These are phyloP conservation scores for Nakazawaea populi DNA, from an alignment of 805 yeast genomes.

Conservation along the genomic window DNA sequence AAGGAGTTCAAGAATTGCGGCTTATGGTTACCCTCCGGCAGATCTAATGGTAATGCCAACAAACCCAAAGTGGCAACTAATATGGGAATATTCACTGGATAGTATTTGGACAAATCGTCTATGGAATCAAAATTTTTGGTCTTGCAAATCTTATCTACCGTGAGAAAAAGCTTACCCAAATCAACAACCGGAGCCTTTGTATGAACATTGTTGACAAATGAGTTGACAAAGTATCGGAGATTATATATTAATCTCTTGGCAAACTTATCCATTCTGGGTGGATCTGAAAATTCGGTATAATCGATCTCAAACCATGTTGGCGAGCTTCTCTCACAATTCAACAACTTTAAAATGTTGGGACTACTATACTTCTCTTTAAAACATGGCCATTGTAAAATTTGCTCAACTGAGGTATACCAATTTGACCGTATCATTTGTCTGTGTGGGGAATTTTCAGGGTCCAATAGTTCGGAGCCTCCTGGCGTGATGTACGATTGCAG, in stretches of 20 bases:
- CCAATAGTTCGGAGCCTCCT: neutral
- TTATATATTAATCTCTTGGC: slow-evolving; percentile 2
- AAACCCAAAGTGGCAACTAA: slow-evolving; percentile 7
- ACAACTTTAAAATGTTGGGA: neutral
- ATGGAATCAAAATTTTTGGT: neutral
- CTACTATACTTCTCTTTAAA: neutral
- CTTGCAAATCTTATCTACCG: slow-evolving; percentile 2
- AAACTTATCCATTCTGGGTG: neutral
- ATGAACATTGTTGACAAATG: slow-evolving; percentile 10
- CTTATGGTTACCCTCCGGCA: neutral
- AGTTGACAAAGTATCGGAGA: slow-evolving; percentile 7
- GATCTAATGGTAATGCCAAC: slow-evolving; percentile 4
- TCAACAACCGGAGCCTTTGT: slow-evolving; percentile 9
- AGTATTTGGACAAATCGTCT: neutral
- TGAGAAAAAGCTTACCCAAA: slow-evolving; percentile 2
- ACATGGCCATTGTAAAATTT: slow-evolving; percentile 7
- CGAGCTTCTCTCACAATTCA: neutral
- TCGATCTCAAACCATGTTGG: neutral
- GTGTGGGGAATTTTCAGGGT: neutral
- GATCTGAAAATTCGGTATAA: slow-evolving; percentile 1
- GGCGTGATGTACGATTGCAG: slow-evolving; percentile 4
- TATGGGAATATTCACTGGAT: slow-evolving; percentile 1
- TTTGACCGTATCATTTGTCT: neutral
- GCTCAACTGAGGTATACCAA: slow-evolving; percentile 9
- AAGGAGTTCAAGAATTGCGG: neutral